Percentiles rank a stretch among this genome's conserved stretches.
Conservation (phyloP, 805 yeast species). For the Spathaspora girioi region DNA sequence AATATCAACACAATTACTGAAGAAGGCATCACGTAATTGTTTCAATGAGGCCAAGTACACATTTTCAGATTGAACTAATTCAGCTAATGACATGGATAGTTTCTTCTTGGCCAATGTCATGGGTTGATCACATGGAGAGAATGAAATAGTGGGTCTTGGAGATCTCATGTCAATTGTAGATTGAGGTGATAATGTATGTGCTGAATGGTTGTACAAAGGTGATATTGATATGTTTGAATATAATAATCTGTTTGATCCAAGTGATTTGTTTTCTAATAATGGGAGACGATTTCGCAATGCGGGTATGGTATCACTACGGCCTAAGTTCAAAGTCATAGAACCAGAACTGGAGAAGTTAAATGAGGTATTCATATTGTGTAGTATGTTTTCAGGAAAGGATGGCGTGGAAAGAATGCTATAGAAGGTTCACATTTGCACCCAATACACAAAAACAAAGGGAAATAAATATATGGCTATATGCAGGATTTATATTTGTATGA, state of each 20-base stretch:
- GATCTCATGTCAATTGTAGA: constrained; percentile 10
- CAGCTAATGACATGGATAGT: constrained; percentile 33
- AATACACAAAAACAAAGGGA: not conserved
- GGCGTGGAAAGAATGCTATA: not conserved
- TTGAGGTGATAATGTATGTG: not conserved
- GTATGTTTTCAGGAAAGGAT: no score
- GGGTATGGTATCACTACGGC: not conserved
- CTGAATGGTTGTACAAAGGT: not conserved
- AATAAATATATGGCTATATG: not conserved
- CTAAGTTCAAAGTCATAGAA: no score
- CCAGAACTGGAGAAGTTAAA: not conserved
- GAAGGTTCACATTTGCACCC: not conserved
- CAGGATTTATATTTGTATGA: no score
- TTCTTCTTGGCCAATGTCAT: constrained; percentile 5
- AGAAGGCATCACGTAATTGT: constrained; percentile 40
- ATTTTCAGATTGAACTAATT: constrained; percentile 47
- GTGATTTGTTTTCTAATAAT: not conserved
- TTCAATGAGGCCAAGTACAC: constrained; percentile 43
- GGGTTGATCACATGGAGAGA: constrained; percentile 13
- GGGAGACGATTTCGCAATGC: no score
- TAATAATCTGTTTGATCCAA: not conserved
- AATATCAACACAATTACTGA: constrained; percentile 32
- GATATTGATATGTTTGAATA: not conserved
- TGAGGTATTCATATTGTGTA: not conserved
- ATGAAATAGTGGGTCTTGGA: constrained; percentile 17